Evolutionary conservation across 306 rosid species (phyloP).

Genomic region (Gynostemma pentaphyllum): DNA sequence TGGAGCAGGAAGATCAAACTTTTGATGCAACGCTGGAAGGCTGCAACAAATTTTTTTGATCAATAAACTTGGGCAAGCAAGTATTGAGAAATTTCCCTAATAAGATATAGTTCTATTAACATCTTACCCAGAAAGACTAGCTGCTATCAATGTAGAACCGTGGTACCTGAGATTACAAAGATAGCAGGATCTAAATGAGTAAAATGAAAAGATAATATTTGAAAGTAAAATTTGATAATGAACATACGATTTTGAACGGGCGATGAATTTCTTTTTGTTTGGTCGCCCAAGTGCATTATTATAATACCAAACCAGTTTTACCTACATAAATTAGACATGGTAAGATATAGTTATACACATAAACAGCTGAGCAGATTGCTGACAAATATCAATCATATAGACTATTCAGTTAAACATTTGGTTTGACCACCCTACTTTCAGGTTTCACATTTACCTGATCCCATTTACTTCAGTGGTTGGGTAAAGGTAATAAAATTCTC

Average conservation of each 20-base stretch:
- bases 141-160: conserved; percentile 81
- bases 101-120: background rate
- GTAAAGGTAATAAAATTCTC: background rate
- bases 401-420: background rate
- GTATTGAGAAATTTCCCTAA: background rate
- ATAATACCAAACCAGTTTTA: conserved; percentile 95
- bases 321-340: conserved; percentile 36
- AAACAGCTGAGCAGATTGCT: background rate
- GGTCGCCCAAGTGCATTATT: conserved; percentile 93
- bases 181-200: conserved; percentile 15
- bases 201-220: conserved; percentile 13
- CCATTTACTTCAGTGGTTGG: background rate
- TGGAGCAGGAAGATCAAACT: conserved; percentile 90
- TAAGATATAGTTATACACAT: background rate
- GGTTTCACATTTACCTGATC: background rate
- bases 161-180: conserved; percentile 56
- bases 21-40: conserved; percentile 82
- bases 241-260: conserved; percentile 69
- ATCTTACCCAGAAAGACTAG: conserved; percentile 92
- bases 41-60: conserved; percentile 32
- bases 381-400: background rate
- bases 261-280: conserved; percentile 80
- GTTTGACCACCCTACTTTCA: background rate
- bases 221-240: conserved; percentile 18
- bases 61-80: conserved; percentile 4